Evolutionary conservation across 2,329 filamentous ascomycete species (phyloP).

Genomic region (Botrytis aclada): DNA sequence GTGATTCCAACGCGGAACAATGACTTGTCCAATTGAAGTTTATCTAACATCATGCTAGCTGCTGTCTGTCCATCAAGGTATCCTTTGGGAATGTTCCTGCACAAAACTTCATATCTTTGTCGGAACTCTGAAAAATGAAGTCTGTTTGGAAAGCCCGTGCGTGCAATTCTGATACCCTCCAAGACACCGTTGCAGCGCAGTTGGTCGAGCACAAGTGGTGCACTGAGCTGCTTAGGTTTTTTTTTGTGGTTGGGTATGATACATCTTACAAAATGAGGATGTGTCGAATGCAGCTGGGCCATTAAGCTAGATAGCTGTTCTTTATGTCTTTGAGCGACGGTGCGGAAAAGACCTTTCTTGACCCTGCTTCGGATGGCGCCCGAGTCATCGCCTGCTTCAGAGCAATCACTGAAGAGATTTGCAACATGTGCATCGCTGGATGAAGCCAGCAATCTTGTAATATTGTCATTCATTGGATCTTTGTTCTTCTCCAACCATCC

Average conservation of each 20-base stretch:
- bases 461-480: constrained; percentile 94
- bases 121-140: constrained; percentile 91
- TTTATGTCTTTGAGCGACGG: constrained; percentile 94
- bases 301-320: constrained; percentile 97
- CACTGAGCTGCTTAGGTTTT: constrained; percentile 86
- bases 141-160: constrained; percentile 94
- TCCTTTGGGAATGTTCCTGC: constrained; percentile 80
- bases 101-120: constrained; percentile 93
- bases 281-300: constrained; percentile 89
- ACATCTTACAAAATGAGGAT: constrained; percentile 96
- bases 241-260: constrained; percentile 99
- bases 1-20: constrained; percentile 92
- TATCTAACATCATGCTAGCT: constrained; percentile 82
- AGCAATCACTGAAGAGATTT: constrained; percentile 82
- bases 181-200: constrained; percentile 98
- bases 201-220: constrained; percentile 91
- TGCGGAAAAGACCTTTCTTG: constrained; percentile 96
- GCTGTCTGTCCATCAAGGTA: constrained; percentile 88
- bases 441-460: constrained; percentile 80
- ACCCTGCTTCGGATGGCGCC: constrained; percentile 73
- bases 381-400: constrained; percentile 71
- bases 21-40: constrained; percentile 77
- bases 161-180: constrained; percentile 96
- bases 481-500: constrained; percentile 99
- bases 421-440: constrained; percentile 84